phyloP scores from a whole-genome alignment of 352 stramenopile genomes.

The Phytophthora aleatoria region DNA sequence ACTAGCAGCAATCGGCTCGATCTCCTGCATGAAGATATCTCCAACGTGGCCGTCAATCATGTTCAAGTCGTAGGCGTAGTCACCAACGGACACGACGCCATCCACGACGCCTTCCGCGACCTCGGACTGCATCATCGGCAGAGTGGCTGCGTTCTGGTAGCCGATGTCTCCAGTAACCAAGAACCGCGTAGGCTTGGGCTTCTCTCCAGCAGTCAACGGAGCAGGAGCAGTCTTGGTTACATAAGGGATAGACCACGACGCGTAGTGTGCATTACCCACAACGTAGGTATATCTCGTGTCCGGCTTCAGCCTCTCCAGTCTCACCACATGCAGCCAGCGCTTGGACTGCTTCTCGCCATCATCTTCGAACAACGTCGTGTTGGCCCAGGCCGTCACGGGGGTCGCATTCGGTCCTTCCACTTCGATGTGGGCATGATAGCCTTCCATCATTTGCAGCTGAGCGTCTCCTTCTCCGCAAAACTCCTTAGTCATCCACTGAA shows the following conservation, averaged over 20 bases:
- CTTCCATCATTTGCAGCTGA: constrained; percentile 62
- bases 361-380: constrained; percentile 74
- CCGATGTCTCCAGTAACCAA: constrained; percentile 88
- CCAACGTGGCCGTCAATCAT: constrained; percentile 78
- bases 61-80: constrained; percentile 91
- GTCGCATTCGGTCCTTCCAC: constrained; percentile 37
- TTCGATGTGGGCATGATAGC: constrained; percentile 56
- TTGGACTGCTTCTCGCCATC: constrained; percentile 56
- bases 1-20: constrained; percentile 80
- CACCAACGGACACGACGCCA: constrained; percentile 84
- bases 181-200: constrained; percentile 60
- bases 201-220: constrained; percentile 20
- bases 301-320: constrained; percentile 62
- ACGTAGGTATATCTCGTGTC: constrained; percentile 83
- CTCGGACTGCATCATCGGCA: constrained; percentile 89
- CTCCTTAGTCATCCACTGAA: constrained; percentile 83
- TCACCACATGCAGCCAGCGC: constrained; percentile 73
- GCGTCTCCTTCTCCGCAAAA: constrained; percentile 49
- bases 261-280: constrained; percentile 74
- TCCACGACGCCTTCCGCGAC: constrained; percentile 79
- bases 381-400: constrained; percentile 49
- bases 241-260: constrained; percentile 80
- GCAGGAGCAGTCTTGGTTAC: constrained; percentile 73
- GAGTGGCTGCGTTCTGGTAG: constrained; percentile 88
- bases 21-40: constrained; percentile 92